Conservation (phyloP, 202 grass and related monocot species). For the Bolboschoenoplectus hybrid region DNA sequence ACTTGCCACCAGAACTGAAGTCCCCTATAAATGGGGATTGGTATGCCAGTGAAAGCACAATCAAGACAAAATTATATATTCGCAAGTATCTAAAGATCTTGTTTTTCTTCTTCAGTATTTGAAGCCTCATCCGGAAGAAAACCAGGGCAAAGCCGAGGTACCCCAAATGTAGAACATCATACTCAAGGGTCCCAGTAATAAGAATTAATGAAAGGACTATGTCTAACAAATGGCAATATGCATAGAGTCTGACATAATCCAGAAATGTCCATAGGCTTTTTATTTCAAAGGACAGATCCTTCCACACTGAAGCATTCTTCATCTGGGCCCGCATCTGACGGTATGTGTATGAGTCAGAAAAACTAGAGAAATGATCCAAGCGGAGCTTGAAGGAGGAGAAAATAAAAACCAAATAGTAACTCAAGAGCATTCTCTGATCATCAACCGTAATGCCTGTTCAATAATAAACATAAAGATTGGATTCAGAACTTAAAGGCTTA, state of each 20-base stretch:
- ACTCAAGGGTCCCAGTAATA: conserved; percentile 95
- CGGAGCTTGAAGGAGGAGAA: conserved; percentile 95
- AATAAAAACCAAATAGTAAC: conserved; percentile 93
- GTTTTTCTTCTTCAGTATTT: conserved; percentile 97
- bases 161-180: conserved; percentile 95
- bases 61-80: conserved; percentile 94
- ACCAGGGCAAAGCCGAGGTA: conserved; percentile 96
- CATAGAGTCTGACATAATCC: conserved; percentile 90
- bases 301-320: conserved; percentile 87
- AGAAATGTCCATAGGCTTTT: conserved; percentile 99
- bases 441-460: conserved; percentile 75
- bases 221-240: conserved; percentile 94
- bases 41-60: conserved; percentile 94
- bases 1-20: conserved; percentile 81
- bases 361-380: conserved; percentile 69
- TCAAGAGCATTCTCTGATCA: conserved; percentile 88
- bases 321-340: conserved; percentile 76
- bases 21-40: conserved; percentile 97
- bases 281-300: conserved; percentile 95
- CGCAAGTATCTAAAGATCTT: conserved; percentile 91
- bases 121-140: conserved; percentile 98
- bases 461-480: conserved; percentile 24
- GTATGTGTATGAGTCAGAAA: conserved; percentile 87
- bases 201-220: conserved; percentile 96
- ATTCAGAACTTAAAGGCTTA: background rate